Conservation (phyloP, 768 basidiomycete species). For the Paxillus involutus region DNA sequence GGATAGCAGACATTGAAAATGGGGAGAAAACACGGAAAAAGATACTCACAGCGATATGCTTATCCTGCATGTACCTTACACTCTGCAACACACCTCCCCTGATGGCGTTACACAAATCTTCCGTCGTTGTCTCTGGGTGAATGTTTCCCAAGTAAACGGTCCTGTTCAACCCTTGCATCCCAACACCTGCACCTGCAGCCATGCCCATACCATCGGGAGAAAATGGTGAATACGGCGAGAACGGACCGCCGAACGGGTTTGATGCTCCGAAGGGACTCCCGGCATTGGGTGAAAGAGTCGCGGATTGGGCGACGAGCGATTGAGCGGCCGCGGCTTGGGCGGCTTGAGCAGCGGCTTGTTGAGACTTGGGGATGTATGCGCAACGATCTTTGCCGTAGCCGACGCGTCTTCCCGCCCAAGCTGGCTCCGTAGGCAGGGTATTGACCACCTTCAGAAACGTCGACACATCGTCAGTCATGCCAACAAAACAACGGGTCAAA, state of each 20-base stretch:
- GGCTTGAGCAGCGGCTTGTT: conserved; percentile 84
- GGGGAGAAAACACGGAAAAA: background rate
- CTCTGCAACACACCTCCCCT: conserved; percentile 97
- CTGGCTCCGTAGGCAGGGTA: conserved; percentile 86
- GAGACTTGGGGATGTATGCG: conserved; percentile 95
- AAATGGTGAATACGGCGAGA: conserved; percentile 53
- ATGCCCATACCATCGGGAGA: conserved; percentile 40
- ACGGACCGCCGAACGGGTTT: conserved; percentile 35
- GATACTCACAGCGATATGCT: conserved; percentile 86
- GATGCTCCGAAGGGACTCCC: conserved; percentile 31
- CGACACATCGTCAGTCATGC: background rate
- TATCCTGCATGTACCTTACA: conserved; percentile 93
- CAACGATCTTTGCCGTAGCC: conserved; percentile 99
- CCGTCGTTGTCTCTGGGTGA: conserved; percentile 91
- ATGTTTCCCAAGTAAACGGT: conserved; percentile 97
- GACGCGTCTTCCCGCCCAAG: conserved; percentile 94
- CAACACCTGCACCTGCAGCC: conserved; percentile 22
- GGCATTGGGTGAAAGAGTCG: conserved; percentile 34
- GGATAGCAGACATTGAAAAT: background rate
- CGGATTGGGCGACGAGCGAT: conserved; percentile 54
- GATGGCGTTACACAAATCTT: conserved; percentile 95
- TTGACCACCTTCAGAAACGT: conserved; percentile 74
- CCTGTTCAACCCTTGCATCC: conserved; percentile 70
- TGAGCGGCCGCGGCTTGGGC: conserved; percentile 87
- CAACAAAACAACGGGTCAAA: background rate